A percentile compares a stretch with the other conserved stretches of the same genome.
Conservation (phyloP, 345 rosid genomes). For the Pseudoturritis turrita region DNA sequence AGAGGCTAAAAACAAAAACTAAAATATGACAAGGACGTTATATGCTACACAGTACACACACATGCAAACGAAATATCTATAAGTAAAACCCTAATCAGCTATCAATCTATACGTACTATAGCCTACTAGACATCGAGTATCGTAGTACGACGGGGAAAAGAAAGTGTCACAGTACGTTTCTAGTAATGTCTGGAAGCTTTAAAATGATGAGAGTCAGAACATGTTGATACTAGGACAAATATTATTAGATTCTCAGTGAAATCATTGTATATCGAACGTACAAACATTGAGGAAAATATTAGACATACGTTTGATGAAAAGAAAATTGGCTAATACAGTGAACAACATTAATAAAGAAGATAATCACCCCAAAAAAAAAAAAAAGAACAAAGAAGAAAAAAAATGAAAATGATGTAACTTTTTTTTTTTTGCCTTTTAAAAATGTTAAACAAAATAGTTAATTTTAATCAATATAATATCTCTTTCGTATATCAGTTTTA, state of each 20-base stretch:
- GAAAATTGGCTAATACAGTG: background rate
- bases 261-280: background rate
- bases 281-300: background rate
- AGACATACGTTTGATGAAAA: background rate
- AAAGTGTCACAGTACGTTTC: slow-evolving; percentile 12
- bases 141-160: slow-evolving; percentile 6
- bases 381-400: background rate
- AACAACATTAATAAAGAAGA: background rate
- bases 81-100: background rate
- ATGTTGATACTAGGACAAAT: background rate
- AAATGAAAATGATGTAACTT: background rate
- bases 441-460: too few species aligned
- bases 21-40: background rate
- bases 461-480: too few species aligned
- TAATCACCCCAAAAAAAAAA: background rate
- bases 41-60: background rate
- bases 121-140: slow-evolving; percentile 3
- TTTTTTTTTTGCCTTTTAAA: background rate
- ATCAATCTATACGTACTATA: background rate
- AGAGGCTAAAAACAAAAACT: background rate
- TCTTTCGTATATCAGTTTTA: background rate
- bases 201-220: slow-evolving; percentile 4
- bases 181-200: slow-evolving; percentile 7
- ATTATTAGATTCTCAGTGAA: slow-evolving; percentile 3
- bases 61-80: background rate